Percentiles rank a stretch among this genome's conserved stretches.
Evolutionary conservation across 306 rosid species (phyloP).

Genomic region (Alnus glutinosa): DNA sequence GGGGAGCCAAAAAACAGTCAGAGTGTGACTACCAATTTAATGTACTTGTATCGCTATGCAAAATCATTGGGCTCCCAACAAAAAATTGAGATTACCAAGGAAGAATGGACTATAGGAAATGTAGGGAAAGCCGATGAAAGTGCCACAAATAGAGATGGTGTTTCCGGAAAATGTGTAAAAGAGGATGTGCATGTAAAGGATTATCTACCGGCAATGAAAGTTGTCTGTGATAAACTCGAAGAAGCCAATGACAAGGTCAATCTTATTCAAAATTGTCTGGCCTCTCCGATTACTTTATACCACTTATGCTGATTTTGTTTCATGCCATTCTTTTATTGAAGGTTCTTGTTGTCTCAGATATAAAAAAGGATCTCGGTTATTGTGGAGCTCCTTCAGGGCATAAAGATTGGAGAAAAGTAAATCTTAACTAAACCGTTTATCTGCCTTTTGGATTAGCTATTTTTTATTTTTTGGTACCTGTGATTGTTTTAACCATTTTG

Average conservation of each 20-base stretch:
- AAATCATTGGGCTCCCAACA: slow-evolving; percentile 63
- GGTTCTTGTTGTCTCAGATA: slow-evolving; percentile 81
- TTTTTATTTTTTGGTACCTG: background rate
- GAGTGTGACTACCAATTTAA: slow-evolving; percentile 64
- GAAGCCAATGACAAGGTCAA: slow-evolving; percentile 79
- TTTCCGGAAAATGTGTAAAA: slow-evolving; percentile 31
- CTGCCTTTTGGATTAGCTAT: slow-evolving; percentile 4
- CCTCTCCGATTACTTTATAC: background rate
- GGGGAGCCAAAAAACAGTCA: slow-evolving; percentile 49
- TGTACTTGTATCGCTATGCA: slow-evolving; percentile 76
- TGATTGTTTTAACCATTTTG: slow-evolving; percentile 12
- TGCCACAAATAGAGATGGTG: slow-evolving; percentile 28
- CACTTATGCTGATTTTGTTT: slow-evolving; percentile 27
- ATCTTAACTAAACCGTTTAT: slow-evolving; percentile 10
- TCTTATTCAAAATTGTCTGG: slow-evolving; percentile 18
- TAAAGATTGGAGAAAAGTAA: slow-evolving; percentile 76
- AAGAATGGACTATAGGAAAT: slow-evolving; percentile 31
- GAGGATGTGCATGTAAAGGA: slow-evolving; percentile 67
- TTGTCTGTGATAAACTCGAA: slow-evolving; percentile 65
- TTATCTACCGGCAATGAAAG: slow-evolving; percentile 70
- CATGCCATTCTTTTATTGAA: slow-evolving; percentile 35
- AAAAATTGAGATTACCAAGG: slow-evolving; percentile 60
- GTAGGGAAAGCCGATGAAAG: slow-evolving; percentile 25
- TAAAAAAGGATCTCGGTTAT: slow-evolving; percentile 86
- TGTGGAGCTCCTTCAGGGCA: slow-evolving; percentile 55